phyloP scores from a whole-genome alignment of 139 green algal species.

The Chlorella sp. region DNA sequence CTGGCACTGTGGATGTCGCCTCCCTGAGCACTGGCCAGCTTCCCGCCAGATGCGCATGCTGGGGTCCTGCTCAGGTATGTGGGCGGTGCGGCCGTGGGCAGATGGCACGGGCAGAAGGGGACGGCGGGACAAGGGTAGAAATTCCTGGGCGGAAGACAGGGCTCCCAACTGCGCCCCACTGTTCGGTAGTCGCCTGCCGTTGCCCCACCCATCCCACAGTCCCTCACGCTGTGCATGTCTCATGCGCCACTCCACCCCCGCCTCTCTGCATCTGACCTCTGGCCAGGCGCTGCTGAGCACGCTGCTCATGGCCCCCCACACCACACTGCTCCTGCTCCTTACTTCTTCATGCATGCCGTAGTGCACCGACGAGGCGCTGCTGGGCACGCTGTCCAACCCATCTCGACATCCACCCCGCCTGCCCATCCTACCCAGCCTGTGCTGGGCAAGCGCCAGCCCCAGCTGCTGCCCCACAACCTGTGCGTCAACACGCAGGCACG shows the following conservation, averaged over 20 bases:
- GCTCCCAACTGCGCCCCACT: no score
- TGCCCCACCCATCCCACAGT: no score
- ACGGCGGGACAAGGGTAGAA: no score
- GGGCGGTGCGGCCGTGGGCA: not conserved
- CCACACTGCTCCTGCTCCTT: not conserved
- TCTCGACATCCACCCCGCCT: no score
- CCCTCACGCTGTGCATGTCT: no score
- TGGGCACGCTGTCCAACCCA: constrained; percentile 83
- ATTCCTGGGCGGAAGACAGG: no score
- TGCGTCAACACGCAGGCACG: constrained; percentile 58
- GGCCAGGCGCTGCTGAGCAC: not conserved
- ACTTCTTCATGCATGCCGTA: not conserved
- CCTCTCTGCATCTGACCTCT: no score
- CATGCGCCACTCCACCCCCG: no score
- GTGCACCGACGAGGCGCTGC: constrained; percentile 76
- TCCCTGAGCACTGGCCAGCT: constrained; percentile 86
- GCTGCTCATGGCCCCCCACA: not conserved
- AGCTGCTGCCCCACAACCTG: constrained; percentile 87
- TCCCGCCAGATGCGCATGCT: constrained; percentile 88
- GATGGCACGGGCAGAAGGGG: not conserved
- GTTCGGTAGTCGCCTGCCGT: no score
- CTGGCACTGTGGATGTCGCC: constrained; percentile 74
- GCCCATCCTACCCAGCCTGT: no score
- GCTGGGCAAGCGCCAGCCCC: constrained; percentile 71
- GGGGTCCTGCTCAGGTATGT: constrained; percentile 73